Evolutionary conservation across 345 rosid species (phyloP).

Genomic region (Euclidium syriacum): DNA sequence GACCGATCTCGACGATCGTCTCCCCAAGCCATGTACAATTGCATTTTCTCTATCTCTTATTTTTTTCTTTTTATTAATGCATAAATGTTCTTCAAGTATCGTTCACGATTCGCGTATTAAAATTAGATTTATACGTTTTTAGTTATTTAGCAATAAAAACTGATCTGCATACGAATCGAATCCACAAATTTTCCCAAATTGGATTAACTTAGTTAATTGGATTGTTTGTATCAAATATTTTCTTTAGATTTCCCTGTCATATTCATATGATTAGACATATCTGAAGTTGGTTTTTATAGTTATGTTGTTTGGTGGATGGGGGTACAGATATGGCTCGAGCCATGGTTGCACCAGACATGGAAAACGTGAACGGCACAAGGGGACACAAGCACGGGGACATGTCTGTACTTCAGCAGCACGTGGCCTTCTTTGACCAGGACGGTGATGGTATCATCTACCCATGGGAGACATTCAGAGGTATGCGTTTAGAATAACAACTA

Average conservation of each 20-base stretch:
- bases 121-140: not conserved
- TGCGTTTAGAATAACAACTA: too few species aligned
- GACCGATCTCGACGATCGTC: slow-evolving; percentile 43
- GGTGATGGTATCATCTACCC: slow-evolving; percentile 61
- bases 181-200: too few species aligned
- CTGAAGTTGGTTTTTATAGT: not conserved
- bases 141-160: too few species aligned
- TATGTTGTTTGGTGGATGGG: not conserved
- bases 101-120: not conserved
- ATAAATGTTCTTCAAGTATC: not conserved
- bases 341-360: slow-evolving; percentile 51
- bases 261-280: not conserved
- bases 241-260: too few species aligned
- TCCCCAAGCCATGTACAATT: slow-evolving; percentile 57
- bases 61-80: not conserved
- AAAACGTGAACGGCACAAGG: slow-evolving; percentile 49
- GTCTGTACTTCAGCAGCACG: slow-evolving; percentile 70
- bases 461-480: slow-evolving; percentile 50
- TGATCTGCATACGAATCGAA: too few species aligned
- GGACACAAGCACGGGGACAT: slow-evolving; percentile 45
- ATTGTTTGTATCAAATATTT: too few species aligned
- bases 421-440: slow-evolving; percentile 53
- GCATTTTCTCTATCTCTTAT: not conserved
- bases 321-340: slow-evolving; percentile 50
- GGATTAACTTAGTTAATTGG: not conserved